Evolutionary conservation across 345 rosid genomes (phyloP).

Genomic region (Gossypium anomalum): DNA sequence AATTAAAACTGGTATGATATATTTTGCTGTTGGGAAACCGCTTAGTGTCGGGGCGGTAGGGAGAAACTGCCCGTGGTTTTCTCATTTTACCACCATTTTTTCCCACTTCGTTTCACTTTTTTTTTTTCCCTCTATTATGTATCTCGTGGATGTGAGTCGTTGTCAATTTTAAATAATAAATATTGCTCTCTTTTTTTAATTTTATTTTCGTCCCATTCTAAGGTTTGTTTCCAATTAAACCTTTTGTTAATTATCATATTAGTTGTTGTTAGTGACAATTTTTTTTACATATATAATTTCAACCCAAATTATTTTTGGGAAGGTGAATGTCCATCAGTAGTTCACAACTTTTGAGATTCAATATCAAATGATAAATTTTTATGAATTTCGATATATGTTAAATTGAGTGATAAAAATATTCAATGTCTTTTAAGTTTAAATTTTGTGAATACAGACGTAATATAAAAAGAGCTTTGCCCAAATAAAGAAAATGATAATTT

Average conservation of each 20-base stretch:
- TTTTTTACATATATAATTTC: too few relatives aligned
- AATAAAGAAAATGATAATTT: too few relatives aligned
- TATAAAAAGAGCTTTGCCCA: too few relatives aligned
- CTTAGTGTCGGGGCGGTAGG: conserved; percentile 46
- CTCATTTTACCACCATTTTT: conserved; percentile 23
- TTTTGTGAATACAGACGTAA: too few relatives aligned
- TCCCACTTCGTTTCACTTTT: neutral
- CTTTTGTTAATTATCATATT: neutral
- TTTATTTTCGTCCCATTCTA: neutral
- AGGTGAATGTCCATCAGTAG: neutral
- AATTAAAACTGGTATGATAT: neutral
- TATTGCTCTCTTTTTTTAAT: neutral
- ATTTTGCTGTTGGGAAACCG: conserved; percentile 28
- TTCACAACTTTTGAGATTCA: too few relatives aligned
- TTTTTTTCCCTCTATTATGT: conserved; percentile 8
- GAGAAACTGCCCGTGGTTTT: conserved; percentile 50
- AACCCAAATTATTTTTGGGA: neutral
- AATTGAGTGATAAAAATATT: too few relatives aligned
- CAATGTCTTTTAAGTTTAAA: too few relatives aligned
- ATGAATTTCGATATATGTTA: too few relatives aligned
- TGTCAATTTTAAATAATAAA: conserved; percentile 19
- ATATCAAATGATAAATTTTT: too few relatives aligned
- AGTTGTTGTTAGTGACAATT: conserved; percentile 4
- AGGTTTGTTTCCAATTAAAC: neutral
- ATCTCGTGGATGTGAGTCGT: conserved; percentile 31